Conservation (phyloP, 2,329 filamentous ascomycete species). For the Ophiostoma angusticollis region DNA sequence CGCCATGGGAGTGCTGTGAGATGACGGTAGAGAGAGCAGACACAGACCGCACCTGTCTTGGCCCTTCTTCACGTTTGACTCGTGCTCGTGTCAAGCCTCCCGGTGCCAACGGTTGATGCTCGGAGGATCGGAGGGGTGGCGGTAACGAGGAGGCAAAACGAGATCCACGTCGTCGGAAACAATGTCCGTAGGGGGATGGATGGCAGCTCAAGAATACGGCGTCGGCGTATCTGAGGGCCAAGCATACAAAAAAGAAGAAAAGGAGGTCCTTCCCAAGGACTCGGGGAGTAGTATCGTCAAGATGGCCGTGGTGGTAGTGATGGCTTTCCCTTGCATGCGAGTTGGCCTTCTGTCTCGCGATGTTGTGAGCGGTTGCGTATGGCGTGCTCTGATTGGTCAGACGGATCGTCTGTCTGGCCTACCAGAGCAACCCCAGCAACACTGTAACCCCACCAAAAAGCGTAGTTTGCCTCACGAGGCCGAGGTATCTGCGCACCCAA, state of each 20-base stretch:
- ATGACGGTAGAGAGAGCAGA: too few species aligned
- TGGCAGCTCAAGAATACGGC: too few species aligned
- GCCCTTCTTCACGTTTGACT: too few species aligned
- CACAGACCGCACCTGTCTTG: too few species aligned
- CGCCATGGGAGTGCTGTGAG: constrained; percentile 11
- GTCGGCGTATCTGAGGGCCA: too few species aligned
- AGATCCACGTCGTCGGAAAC: neutral
- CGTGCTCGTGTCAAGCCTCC: too few species aligned
- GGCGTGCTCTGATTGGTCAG: constrained; percentile 24
- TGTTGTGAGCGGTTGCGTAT: constrained; percentile 26
- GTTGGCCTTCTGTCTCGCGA: constrained; percentile 19
- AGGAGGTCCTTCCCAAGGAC: neutral
- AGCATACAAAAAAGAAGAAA: neutral
- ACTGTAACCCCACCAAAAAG: constrained; percentile 10
- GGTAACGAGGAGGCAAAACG: neutral
- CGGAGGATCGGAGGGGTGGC: too few species aligned
- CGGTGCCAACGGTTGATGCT: too few species aligned
- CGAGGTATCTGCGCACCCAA: too few species aligned
- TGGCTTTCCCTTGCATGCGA: constrained; percentile 1
- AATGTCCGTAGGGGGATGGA: too few species aligned
- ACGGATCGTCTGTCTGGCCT: constrained; percentile 15
- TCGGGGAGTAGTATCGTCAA: neutral
- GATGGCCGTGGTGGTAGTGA: constrained; percentile 4
- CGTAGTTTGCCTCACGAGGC: too few species aligned
- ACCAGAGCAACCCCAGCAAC: constrained; percentile 24